Base-by-base conservation (phyloP, 805 yeast genomes). In the Candida chauliodis region DNA sequence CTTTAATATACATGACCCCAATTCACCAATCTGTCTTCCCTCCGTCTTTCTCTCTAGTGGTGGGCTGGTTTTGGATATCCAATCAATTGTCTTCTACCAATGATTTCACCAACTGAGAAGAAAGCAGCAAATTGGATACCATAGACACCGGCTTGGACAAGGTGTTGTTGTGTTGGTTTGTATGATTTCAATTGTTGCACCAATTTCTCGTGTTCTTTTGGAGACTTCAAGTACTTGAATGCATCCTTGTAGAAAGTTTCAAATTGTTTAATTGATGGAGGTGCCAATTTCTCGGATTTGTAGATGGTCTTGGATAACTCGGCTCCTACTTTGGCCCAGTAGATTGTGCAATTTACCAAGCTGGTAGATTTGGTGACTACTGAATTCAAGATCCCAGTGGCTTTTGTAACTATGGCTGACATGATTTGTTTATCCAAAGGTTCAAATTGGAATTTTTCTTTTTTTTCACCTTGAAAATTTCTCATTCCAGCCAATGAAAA, bases 21-120 rank as follows among this genome's bases (percentile, higher is more conserved):
- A n/a, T n/a, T n/a, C n/a, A n/a, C n/a, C n/a, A n/a, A n/a, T n/a
- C n/a, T n/a, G n/a, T n/a, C n/a, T n/a, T n/a, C n/a, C n/a, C n/a
- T n/a, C n/a, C n/a, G n/a, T n/a, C n/a, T 7, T 10, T 22, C 26
- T n/a, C 14, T 28, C 28, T 35, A 27, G 21, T 45, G 48, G 33
- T 55, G 53, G 61, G 78, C 80, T 51, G 65, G 73, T 13, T 73
- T 56, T 57, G 86, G 85, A 75, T 93, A 91, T 51, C 97, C 96
- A 57, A 89, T 85, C 44, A 93, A 53, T 56, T 85, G 79, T 75
- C 98, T 84, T 76, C 98, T 88, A 58, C 99, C 99, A 57, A 93
- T 75, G 52, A 90, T 79, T 76, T 93, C 99, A 61, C 99, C 99
- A 33, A 91, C 74, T 19, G 97, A 79, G 69, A 89, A 93, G 61